Conservation (phyloP, 176 grass and related monocot genomes). For the maize (Zea mays) region Zm-B73-REFERENCE-NAM-5.0 NC_050099.1:190239001-190239500, state of each 20-base stretch:
- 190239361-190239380: conserved; percentile 49
- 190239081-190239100: conserved; percentile 70
- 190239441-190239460: conserved; percentile 37
- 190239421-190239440: conserved; percentile 37
- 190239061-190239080: conserved; percentile 72
- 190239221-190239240: conserved; percentile 11
- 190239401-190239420: conserved; percentile 42
- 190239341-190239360: conserved; percentile 43
- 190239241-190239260: conserved; percentile 43
- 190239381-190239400: conserved; percentile 41
- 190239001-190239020: conserved; percentile 65
- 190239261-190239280: conserved; percentile 45
- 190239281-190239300: conserved; percentile 35
- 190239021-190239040: conserved; percentile 78
- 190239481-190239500: conserved; percentile 69
- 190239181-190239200: conserved; percentile 51
- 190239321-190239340: conserved; percentile 45
- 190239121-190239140: conserved; percentile 46
- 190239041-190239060: conserved; percentile 73
- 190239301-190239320: conserved; percentile 42
- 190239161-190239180: conserved; percentile 56
- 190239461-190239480: conserved; percentile 56
- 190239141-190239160: conserved; percentile 50
- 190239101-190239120: conserved; percentile 53
- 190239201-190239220: conserved; percentile 37